Evolutionary conservation across 2,329 filamentous ascomycete genomes (phyloP).

Genomic region (Monilinia vaccinii-corymbosi): DNA sequence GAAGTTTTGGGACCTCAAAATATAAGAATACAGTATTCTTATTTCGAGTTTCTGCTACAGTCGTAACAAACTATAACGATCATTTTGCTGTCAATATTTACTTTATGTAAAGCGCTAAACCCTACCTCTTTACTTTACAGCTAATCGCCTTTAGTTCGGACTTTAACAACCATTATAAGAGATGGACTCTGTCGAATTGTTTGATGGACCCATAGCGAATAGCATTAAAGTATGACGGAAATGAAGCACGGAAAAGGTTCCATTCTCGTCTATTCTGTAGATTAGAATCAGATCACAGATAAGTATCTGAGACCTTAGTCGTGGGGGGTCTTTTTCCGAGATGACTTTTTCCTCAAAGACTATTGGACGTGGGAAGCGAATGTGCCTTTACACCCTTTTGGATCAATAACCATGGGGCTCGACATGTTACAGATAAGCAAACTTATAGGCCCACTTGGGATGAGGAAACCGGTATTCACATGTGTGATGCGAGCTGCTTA

Average conservation of each 20-base stretch:
- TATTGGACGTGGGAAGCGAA: neutral
- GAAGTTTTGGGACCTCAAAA: too few relatives aligned
- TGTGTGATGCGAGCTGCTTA: conserved; percentile 1
- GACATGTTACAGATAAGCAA: neutral
- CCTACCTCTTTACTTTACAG: too few relatives aligned
- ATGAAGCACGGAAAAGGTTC: neutral
- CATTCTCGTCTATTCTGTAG: neutral
- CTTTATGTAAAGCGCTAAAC: too few relatives aligned
- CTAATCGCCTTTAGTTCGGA: neutral
- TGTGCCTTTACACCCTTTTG: neutral
- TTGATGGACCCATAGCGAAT: neutral
- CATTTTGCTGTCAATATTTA: too few relatives aligned
- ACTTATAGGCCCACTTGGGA: neutral
- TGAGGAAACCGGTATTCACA: neutral
- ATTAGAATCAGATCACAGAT: neutral
- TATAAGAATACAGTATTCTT: too few relatives aligned
- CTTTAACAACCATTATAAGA: neutral
- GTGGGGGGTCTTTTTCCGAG: neutral
- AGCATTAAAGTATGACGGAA: neutral
- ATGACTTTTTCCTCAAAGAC: neutral
- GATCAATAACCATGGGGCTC: neutral
- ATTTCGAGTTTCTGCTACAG: too few relatives aligned
- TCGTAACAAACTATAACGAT: too few relatives aligned
- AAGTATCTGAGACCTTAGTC: neutral
- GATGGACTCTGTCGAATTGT: neutral